These are phyloP conservation scores for Paecilomyces dactylethromorphus DNA, from an alignment of 2,329 filamentous ascomycete species.

Conservation along the genomic window DNA sequence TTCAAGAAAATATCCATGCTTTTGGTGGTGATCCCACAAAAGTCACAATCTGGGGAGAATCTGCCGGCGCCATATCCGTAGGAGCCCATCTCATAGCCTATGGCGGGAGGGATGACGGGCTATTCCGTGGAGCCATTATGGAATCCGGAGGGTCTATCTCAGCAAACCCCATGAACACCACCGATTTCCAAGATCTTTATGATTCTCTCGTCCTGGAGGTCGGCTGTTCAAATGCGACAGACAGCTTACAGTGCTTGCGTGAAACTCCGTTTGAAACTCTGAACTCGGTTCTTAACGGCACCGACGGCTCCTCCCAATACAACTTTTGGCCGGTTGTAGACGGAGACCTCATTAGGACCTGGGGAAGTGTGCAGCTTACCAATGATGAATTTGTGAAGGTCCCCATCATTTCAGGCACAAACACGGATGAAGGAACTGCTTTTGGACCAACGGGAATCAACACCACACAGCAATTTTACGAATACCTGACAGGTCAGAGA, in stretches of 20 bases:
- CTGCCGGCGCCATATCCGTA: slow-evolving; percentile 46
- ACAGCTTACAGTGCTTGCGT: slow-evolving; percentile 63
- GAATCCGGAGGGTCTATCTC: slow-evolving; percentile 48
- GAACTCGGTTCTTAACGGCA: slow-evolving; percentile 45
- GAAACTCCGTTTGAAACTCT: slow-evolving; percentile 52
- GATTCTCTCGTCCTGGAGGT: slow-evolving; percentile 54
- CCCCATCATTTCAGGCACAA: slow-evolving; percentile 57
- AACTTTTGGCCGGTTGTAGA: slow-evolving; percentile 43
- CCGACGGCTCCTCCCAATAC: slow-evolving; percentile 29
- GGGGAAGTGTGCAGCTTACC: slow-evolving; percentile 48
- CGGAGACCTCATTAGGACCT: slow-evolving; percentile 49
- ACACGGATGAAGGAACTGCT: slow-evolving; percentile 58
- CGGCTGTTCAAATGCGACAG: slow-evolving; percentile 50
- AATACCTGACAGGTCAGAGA: slow-evolving; percentile 26
- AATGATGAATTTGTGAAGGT: slow-evolving; percentile 57
- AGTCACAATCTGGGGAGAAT: slow-evolving; percentile 50
- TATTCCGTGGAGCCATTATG: slow-evolving; percentile 49
- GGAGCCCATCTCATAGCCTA: slow-evolving; percentile 48
- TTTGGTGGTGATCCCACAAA: slow-evolving; percentile 29
- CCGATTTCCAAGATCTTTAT: slow-evolving; percentile 46
- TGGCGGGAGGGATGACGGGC: slow-evolving; percentile 46
- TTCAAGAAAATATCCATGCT: slow-evolving; percentile 28
- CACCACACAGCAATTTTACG: slow-evolving; percentile 47
- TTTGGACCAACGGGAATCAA: slow-evolving; percentile 52
- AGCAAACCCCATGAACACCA: slow-evolving; percentile 33